Evolutionary conservation across 441 rosid genomes (phyloP).

Genomic region (Erodium moschatum): DNA sequence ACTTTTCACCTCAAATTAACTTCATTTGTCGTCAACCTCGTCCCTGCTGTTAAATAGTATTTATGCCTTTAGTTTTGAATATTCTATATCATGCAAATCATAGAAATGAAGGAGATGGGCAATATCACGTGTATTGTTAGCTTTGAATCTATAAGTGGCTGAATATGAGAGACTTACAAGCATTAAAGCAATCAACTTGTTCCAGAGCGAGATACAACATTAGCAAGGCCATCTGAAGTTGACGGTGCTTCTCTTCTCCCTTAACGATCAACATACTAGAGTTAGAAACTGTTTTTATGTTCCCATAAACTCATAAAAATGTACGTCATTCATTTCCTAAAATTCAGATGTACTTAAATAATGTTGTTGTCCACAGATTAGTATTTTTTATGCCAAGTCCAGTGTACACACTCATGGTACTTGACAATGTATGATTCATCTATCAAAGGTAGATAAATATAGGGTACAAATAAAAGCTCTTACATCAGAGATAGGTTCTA

Average conservation of each 20-base stretch:
- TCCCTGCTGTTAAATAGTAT: not conserved
- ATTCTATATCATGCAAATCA: not conserved
- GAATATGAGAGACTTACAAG: not conserved
- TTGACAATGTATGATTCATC: not conserved
- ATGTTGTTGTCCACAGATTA: not conserved
- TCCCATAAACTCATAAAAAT: not conserved
- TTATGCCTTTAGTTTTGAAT: not conserved
- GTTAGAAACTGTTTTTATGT: not conserved
- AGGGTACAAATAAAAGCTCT: not conserved
- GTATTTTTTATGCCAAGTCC: not conserved
- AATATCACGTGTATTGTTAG: not conserved
- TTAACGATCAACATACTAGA: not conserved
- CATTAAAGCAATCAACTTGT: not conserved
- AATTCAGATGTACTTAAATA: not conserved
- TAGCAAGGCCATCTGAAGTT: constrained; percentile 5
- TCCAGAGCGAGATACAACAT: not conserved
- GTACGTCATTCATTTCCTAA: not conserved
- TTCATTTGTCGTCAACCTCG: not conserved
- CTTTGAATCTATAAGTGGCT: not conserved
- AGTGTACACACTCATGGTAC: not conserved
- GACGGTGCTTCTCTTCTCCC: not conserved
- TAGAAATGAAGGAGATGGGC: not conserved
- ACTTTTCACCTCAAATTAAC: not conserved
- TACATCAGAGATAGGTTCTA: not conserved
- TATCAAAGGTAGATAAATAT: not conserved